Conservation (phyloP, 2,329 filamentous ascomycete genomes). For the Verticillium tricorpus region DNA sequence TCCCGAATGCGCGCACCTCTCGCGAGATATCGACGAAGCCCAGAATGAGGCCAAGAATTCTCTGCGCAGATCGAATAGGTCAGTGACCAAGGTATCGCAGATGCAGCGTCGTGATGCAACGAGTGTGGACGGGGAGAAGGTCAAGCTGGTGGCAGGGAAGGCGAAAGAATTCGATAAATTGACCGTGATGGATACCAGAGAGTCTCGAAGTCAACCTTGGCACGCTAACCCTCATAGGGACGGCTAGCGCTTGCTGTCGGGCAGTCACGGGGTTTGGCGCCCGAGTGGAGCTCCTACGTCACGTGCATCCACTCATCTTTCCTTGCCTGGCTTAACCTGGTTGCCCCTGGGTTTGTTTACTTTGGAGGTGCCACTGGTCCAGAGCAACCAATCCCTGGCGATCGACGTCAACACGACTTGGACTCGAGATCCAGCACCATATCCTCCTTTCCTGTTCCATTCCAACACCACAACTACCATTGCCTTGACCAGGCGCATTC, state of each 20-base stretch:
- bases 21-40: background rate
- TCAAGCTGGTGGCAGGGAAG: background rate
- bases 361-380: conserved; percentile 15
- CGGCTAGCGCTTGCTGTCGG: conserved; percentile 6
- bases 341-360: conserved; percentile 21
- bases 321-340: background rate
- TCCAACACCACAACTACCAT: background rate
- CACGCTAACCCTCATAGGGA: conserved; percentile 7
- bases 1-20: background rate
- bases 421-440: background rate
- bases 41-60: background rate
- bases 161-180: background rate
- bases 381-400: conserved; percentile 17
- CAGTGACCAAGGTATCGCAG: background rate
- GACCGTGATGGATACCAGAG: background rate
- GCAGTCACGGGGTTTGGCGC: conserved; percentile 8
- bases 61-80: background rate
- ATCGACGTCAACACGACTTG: conserved; percentile 1
- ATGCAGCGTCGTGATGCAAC: background rate
- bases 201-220: background rate
- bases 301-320: conserved; percentile 4
- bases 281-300: conserved; percentile 4
- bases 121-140: background rate
- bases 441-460: background rate
- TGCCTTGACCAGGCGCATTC: background rate